These are phyloP conservation scores for Penicillium taxi DNA, from an alignment of 495 filamentous ascomycete genomes.

Conservation along the genomic window DNA sequence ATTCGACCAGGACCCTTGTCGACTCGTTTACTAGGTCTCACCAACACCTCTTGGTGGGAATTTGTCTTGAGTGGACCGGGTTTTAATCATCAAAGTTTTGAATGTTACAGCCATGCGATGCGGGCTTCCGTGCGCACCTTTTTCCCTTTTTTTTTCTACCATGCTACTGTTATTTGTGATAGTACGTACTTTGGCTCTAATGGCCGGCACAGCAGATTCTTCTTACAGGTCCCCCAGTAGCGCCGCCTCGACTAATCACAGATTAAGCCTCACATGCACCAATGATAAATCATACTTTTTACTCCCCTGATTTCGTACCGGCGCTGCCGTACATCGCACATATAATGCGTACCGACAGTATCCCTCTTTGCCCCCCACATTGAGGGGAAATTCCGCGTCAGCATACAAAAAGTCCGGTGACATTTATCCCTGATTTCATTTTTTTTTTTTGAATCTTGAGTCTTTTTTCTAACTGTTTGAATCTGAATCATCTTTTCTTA, in stretches of 20 bases:
- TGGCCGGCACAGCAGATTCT: conserved; percentile 2
- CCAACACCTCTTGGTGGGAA: too few species aligned
- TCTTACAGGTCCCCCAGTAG: conserved; percentile 11
- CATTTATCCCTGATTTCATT: not conserved
- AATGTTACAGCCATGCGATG: too few species aligned
- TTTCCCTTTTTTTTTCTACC: not conserved
- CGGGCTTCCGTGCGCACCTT: conserved; percentile 15
- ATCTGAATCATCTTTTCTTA: conserved; percentile 5
- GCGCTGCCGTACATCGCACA: conserved; percentile 23
- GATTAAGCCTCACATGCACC: conserved; percentile 13
- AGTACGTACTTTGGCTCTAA: conserved; percentile 10
- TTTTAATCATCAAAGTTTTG: too few species aligned
- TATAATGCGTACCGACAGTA: conserved; percentile 23
- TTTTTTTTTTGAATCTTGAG: conserved; percentile 8
- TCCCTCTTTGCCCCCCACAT: conserved; percentile 2
- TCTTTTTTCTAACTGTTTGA: not conserved
- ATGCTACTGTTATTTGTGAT: conserved; percentile 5
- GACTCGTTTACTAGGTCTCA: too few species aligned
- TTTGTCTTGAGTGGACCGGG: conserved; percentile 10
- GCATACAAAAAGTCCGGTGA: conserved; percentile 4
- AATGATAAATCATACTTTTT: conserved; percentile 21
- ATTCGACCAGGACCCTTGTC: too few species aligned
- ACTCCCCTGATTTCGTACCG: conserved; percentile 15
- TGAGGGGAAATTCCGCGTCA: conserved; percentile 8
- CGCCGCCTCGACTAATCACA: conserved; percentile 18